Percentiles rank a stretch among this genome's conserved stretches.
Conservation (phyloP, 1,139 yeast species). For the Williopsis jadinii region DNA sequence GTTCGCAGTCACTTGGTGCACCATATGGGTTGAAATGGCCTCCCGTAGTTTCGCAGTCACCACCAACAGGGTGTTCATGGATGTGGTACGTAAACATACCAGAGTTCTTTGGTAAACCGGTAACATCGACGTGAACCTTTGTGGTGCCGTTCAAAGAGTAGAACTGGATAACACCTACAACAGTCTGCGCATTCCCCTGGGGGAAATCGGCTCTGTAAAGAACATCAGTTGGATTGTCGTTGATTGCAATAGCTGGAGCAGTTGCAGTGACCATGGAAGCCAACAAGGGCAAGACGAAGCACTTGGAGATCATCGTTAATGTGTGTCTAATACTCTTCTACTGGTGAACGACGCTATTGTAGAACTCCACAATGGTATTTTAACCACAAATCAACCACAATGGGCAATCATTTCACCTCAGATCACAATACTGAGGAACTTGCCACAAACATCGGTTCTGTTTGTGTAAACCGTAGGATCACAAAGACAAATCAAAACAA, state of each 20-base stretch:
- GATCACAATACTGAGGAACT: no score
- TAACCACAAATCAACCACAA: no score
- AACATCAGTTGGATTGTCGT: conserved; percentile 38
- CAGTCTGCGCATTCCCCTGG: conserved; percentile 31
- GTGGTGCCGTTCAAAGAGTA: conserved; percentile 40
- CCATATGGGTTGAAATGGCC: conserved; percentile 47
- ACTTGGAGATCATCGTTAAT: not conserved
- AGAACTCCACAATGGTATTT: no score
- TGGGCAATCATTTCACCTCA: no score
- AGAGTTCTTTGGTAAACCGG: conserved; percentile 48
- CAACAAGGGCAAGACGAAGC: conserved; percentile 7
- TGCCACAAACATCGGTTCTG: no score
- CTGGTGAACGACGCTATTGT: no score
- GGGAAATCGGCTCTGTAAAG: conserved; percentile 57
- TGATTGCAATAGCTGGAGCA: conserved; percentile 29
- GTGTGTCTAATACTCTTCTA: no score
- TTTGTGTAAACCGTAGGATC: no score
- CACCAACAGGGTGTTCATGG: conserved; percentile 41
- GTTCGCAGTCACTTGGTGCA: conserved; percentile 39
- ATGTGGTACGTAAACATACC: conserved; percentile 57
- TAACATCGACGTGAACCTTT: conserved; percentile 53
- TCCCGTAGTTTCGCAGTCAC: conserved; percentile 42
- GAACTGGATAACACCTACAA: conserved; percentile 45
- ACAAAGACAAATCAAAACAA: no score
- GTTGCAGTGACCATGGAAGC: conserved; percentile 7